Conservation (phyloP, 208 protist genomes). For the Leishmania arabica region DNA sequence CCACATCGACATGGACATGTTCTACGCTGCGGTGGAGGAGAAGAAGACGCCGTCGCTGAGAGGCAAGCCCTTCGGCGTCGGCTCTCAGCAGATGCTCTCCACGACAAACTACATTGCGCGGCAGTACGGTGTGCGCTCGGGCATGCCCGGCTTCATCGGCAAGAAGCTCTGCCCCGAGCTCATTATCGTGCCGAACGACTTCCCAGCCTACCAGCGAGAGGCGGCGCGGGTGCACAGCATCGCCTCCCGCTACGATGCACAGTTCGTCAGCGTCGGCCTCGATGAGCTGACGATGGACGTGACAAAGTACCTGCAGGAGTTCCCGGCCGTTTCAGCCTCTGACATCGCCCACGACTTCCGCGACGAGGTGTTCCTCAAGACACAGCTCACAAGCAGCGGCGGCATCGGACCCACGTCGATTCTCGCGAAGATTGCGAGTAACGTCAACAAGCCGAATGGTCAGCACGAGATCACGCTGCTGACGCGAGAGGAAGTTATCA, state of each 20-base stretch:
- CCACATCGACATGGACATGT: conserved; percentile 95
- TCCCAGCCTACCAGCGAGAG: conserved; percentile 77
- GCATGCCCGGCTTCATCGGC: conserved; percentile 97
- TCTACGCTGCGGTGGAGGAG: conserved; percentile 91
- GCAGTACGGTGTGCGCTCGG: conserved; percentile 94
- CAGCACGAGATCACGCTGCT: conserved; percentile 87
- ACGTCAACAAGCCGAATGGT: conserved; percentile 96
- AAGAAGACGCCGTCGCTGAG: conserved; percentile 90
- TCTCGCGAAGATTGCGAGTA: conserved; percentile 92
- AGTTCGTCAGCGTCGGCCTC: conserved; percentile 79
- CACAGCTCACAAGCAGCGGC: conserved; percentile 82
- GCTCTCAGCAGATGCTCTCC: conserved; percentile 91
- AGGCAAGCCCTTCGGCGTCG: conserved; percentile 94
- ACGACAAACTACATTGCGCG: conserved; percentile 97
- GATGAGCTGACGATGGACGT: conserved; percentile 92
- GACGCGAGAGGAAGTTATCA: conserved; percentile 79
- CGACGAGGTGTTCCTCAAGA: conserved; percentile 77
- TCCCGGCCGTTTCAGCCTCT: conserved; percentile 49
- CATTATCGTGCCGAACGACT: conserved; percentile 85
- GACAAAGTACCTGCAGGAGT: conserved; percentile 63
- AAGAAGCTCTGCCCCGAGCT: conserved; percentile 89
- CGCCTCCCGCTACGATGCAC: conserved; percentile 82
- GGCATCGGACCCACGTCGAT: conserved; percentile 86
- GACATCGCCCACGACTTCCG: conserved; percentile 78
- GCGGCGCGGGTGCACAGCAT: conserved; percentile 75